Evolutionary conservation across 2,329 filamentous ascomycete species (phyloP), one percentile per base, ranked within the genome.

Genomic region (Sordariomycetes sp.): DNA sequence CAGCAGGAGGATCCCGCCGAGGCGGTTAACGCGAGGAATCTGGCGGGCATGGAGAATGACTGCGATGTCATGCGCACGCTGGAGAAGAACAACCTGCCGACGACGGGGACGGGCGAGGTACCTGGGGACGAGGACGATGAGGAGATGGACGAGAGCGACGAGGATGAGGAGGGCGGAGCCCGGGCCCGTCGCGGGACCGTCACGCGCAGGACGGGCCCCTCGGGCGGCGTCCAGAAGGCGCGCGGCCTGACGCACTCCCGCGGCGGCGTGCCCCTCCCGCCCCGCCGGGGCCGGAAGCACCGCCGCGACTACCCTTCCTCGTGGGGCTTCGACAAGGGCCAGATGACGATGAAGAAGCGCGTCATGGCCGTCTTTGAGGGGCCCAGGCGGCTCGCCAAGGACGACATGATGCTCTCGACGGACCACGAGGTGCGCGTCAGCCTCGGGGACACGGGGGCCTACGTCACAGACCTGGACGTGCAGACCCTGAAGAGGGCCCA

Each of bases 261-360:
- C 64, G 89, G 85, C 60, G 88, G 86, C 62, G 86, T 86, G 45
- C 78, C 76, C 1, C 67, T 82, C 24, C 69, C 73, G 62, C 77
- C 72, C 63, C 81, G 79, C 70, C 82, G 82, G 65, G 84, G 89
- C 58, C 88, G 90, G 72, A 95, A 95, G 78, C 92, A 90, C 77
- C 84, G 90, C 62, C 91, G 90, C 69, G 89, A 95, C 69, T 97
- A 96, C 69, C 94, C 94, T 13, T 84, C 88, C 0, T 91, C 88
- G 1, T 99, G 94, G 94, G 92, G 94, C 56, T 94, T 91, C 65
- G 82, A 91, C 61, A 85, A 88, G 65, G 87, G 89, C 65, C 90
- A 94, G 75, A 96, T 97, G 89, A 95, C 88, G 67, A 95, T 95
- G 83, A 96, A 95, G 82, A 96, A 96, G 81, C 88, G 94, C 32